Evolutionary conservation across 352 stramenopile species (phyloP), one percentile per base, ranked within the genome.

Genomic region (Globisporangium alternatum): DNA sequence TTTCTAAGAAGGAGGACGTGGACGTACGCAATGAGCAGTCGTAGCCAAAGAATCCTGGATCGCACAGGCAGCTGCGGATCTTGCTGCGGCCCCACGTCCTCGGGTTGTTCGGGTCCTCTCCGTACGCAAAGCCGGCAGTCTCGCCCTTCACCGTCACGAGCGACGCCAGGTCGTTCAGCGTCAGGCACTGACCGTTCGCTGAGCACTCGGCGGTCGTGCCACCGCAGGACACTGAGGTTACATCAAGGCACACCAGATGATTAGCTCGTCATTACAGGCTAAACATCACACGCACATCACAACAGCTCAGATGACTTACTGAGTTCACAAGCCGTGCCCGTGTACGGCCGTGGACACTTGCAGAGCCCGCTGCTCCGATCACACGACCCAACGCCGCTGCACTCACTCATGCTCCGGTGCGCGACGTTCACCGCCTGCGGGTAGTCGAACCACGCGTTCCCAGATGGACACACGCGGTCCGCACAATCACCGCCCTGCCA

Each of bases 401-500:
- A 95, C 52, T 95, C 87, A 2, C 56, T 70, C 19, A 72, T 62
- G 1, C 67, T 54, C 30, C 76, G 76, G 45, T 93, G 81, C 5
- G 78, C 82, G 15, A 82, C 68, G 60, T 91, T 91, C 53, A 70
- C 64, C 5, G 53, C 70, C 19, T 44, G 68, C 15, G 85, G 85
- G 65, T 89, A 91, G 53, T 77, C 74, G 55, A 91, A 91, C 85
- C 85, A 93, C 37, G 85, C 76, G 21, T 70, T 35, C 0, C 71
- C 81, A 30, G 65, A 74, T 1, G 81, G 76, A 58, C 85, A 93
- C 10, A 70, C n/a, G 30, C 88, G 75, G 47, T 92, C 83, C 5
- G 81, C 89, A 64, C 89, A 97, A 60, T 95, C 89, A 31, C 77
- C 79, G 3, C 70, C 71, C n/a, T 69, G 71, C 88, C 89, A 97